Evolutionary conservation across 495 filamentous ascomycete genomes (phyloP).

Genomic region (Penicillium coffeae): DNA sequence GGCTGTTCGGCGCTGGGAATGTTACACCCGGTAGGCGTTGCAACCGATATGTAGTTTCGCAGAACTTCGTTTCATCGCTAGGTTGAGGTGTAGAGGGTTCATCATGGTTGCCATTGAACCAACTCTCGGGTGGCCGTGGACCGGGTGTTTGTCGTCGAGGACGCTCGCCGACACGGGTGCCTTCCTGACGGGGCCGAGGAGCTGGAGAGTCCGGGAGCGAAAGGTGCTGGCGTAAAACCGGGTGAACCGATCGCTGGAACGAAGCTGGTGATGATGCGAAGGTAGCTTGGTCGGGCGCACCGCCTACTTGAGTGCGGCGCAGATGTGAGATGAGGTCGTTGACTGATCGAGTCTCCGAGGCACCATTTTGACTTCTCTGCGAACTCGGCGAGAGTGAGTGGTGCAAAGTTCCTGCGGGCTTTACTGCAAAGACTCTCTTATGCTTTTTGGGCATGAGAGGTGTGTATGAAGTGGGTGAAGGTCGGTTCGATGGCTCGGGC

Average conservation of each 20-base stretch:
- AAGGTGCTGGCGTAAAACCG: slow-evolving; percentile 55
- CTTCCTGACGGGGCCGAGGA: slow-evolving; percentile 52
- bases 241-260: slow-evolving; percentile 47
- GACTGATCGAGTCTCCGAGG: slow-evolving; percentile 25
- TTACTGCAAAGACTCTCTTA: slow-evolving; percentile 27
- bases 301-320: slow-evolving; percentile 39
- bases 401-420: slow-evolving; percentile 36
- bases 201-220: slow-evolving; percentile 67
- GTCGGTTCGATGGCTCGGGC: no score
- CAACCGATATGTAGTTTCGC: slow-evolving; percentile 20
- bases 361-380: not conserved
- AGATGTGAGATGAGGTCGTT: slow-evolving; percentile 49
- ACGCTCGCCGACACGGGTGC: slow-evolving; percentile 34
- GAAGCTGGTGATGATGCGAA: slow-evolving; percentile 9
- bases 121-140: slow-evolving; percentile 68
- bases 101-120: slow-evolving; percentile 46
- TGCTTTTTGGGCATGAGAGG: slow-evolving; percentile 48
- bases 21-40: slow-evolving; percentile 41
- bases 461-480: no score
- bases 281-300: slow-evolving; percentile 11
- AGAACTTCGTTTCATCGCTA: slow-evolving; percentile 1
- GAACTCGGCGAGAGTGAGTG: slow-evolving; percentile 30
- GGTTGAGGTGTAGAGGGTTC: not conserved
- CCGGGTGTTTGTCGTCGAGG: slow-evolving; percentile 55
- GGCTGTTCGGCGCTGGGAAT: slow-evolving; percentile 44